These are phyloP conservation scores for Nemophila menziesii DNA, from an alignment of 257 asterid species.

Conservation along the genomic window DNA sequence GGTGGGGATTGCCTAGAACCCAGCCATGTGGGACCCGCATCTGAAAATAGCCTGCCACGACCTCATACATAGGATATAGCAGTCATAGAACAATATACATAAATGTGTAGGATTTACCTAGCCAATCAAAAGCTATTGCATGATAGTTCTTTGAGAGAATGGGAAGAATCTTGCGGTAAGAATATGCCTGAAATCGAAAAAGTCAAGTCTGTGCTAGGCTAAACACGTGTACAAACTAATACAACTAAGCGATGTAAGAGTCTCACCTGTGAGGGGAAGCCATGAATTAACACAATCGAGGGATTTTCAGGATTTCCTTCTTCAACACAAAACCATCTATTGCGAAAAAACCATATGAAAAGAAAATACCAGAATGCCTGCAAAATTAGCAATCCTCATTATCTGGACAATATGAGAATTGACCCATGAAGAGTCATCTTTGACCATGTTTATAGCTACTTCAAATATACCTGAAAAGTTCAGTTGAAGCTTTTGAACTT, in stretches of 20 bases:
- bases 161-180: conserved; percentile 81
- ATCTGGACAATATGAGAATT: conserved; percentile 25
- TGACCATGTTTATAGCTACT: not conserved
- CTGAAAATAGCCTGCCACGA: too few relatives aligned
- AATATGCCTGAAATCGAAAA: conserved; percentile 54
- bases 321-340: conserved; percentile 91
- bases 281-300: conserved; percentile 61
- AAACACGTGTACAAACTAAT: not conserved
- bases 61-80: not conserved
- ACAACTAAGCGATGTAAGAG: conserved; percentile 3
- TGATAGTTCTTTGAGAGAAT: conserved; percentile 63
- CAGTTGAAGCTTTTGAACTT: conserved; percentile 64
- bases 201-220: not conserved
- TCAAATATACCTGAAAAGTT: conserved; percentile 56
- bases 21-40: too few relatives aligned
- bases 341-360: conserved; percentile 48
- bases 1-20: too few relatives aligned
- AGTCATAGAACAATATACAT: not conserved
- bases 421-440: conserved; percentile 11
- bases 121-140: conserved; percentile 82
- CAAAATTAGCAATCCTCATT: conserved; percentile 61
- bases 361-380: conserved; percentile 66
- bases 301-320: conserved; percentile 52
- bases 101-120: conserved; percentile 32
- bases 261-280: conserved; percentile 86